Evolutionary conservation across 192 early-diverging fungal genomes (phyloP).

Genomic region (Mortierella claussenii): DNA sequence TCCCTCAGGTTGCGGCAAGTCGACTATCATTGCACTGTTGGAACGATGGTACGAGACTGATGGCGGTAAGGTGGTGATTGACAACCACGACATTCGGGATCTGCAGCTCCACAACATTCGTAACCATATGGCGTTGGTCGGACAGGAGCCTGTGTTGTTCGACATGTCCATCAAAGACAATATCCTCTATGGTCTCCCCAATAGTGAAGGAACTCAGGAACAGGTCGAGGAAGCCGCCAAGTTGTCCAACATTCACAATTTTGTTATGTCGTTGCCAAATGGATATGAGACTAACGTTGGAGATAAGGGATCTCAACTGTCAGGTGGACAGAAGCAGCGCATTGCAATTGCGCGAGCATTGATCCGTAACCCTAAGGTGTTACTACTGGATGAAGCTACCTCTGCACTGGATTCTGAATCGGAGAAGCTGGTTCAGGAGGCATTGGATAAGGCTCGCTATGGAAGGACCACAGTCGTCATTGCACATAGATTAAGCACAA

Average conservation of each 20-base stretch:
- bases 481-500: slow-evolving; percentile 79
- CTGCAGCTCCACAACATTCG: slow-evolving; percentile 79
- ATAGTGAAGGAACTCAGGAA: slow-evolving; percentile 54
- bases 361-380: slow-evolving; percentile 85
- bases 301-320: slow-evolving; percentile 70
- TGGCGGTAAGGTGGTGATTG: slow-evolving; percentile 69
- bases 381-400: slow-evolving; percentile 89
- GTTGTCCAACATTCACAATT: slow-evolving; percentile 69
- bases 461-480: slow-evolving; percentile 81
- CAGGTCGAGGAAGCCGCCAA: slow-evolving; percentile 71
- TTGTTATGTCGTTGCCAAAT: slow-evolving; percentile 62
- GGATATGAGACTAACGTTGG: slow-evolving; percentile 76
- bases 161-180: slow-evolving; percentile 90
- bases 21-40: slow-evolving; percentile 68
- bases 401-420: slow-evolving; percentile 77
- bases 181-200: slow-evolving; percentile 77
- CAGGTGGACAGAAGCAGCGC: slow-evolving; percentile 83
- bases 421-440: slow-evolving; percentile 77
- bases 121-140: slow-evolving; percentile 83
- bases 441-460: slow-evolving; percentile 73
- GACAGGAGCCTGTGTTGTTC: slow-evolving; percentile 93
- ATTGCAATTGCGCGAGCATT: slow-evolving; percentile 92
- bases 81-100: slow-evolving; percentile 66
- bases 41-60: slow-evolving; percentile 85
- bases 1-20: slow-evolving; percentile 88